phyloP scores from a whole-genome alignment of 2,329 filamentous ascomycete genomes.

The Aureobasidium sp. region DNA sequence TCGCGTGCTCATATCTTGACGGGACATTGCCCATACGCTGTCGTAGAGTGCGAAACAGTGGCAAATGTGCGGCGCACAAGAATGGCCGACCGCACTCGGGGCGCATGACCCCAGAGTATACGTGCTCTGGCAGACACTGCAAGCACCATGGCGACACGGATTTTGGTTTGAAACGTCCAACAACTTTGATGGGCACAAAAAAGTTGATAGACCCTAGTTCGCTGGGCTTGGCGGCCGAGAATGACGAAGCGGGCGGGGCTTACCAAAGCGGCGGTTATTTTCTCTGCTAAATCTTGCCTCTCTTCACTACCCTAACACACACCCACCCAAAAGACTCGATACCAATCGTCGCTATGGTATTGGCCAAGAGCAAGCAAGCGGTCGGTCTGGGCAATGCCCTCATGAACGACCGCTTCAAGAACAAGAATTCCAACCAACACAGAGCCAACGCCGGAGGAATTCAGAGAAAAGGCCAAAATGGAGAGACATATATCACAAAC shows the following conservation, averaged over 20 bases:
- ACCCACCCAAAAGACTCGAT: neutral
- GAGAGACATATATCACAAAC: conserved; percentile 73
- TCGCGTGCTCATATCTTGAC: neutral
- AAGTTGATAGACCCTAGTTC: neutral
- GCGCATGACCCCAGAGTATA: conserved; percentile 43
- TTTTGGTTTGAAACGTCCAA: too few relatives aligned
- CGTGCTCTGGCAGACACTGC: conserved; percentile 27
- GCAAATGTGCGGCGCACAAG: conserved; percentile 36
- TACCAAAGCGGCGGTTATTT: neutral
- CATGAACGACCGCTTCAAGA: conserved; percentile 98
- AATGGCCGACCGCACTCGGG: conserved; percentile 38
- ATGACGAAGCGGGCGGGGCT: conserved; percentile 5
- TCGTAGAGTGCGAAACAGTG: conserved; percentile 34
- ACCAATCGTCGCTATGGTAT: conserved; percentile 48
- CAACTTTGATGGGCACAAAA: neutral
- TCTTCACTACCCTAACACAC: neutral
- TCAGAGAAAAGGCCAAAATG: conserved; percentile 25
- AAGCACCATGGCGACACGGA: conserved; percentile 18
- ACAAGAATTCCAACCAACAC: conserved; percentile 77
- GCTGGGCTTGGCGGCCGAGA: neutral
- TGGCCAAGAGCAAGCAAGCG: conserved; percentile 89
- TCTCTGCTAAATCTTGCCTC: conserved; percentile 11
- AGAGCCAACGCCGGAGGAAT: conserved; percentile 61
- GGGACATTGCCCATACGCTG: conserved; percentile 19
- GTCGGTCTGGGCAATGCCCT: conserved; percentile 94